phyloP scores from a whole-genome alignment of 1,139 yeast species.

The Saccharomycopsis crataegensis region DNA sequence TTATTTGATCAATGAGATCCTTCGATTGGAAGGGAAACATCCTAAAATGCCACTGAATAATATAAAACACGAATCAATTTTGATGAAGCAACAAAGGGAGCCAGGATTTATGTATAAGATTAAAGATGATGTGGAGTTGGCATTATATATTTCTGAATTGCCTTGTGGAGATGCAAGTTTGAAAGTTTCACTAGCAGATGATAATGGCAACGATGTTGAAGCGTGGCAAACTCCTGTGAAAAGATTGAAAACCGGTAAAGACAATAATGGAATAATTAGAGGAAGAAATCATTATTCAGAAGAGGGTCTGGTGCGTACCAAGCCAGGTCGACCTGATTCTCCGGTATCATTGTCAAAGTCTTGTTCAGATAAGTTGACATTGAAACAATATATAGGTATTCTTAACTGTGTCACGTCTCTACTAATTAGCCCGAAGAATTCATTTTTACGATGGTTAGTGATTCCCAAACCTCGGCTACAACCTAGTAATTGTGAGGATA shows the following conservation, averaged over 20 bases:
- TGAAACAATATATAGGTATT: constrained; percentile 57
- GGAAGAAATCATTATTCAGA: constrained; percentile 59
- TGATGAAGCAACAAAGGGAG: not conserved
- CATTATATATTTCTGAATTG: constrained; percentile 65
- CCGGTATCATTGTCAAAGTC: constrained; percentile 66
- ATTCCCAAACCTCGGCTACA: constrained; percentile 35
- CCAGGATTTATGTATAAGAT: constrained; percentile 26
- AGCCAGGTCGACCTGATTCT: constrained; percentile 85
- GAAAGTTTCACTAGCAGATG: constrained; percentile 20
- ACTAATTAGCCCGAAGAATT: constrained; percentile 33
- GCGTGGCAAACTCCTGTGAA: too few species aligned
- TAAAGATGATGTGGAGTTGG: constrained; percentile 35
- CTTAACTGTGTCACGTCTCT: constrained; percentile 42
- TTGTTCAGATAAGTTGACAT: constrained; percentile 75
- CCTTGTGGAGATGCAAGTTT: constrained; percentile 94
- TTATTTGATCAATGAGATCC: constrained; percentile 32
- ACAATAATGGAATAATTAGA: constrained; percentile 34
- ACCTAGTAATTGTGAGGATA: constrained; percentile 26
- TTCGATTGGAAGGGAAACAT: not conserved
- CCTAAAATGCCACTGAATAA: too few species aligned
- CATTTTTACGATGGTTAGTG: constrained; percentile 48
- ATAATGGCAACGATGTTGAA: too few species aligned
- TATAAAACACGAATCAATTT: not conserved
- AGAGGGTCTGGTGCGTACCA: constrained; percentile 70
- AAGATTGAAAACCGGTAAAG: not conserved